Evolutionary conservation across 2,329 filamentous ascomycete species (phyloP).

Genomic region (Ophiosphaerella korrae): DNA sequence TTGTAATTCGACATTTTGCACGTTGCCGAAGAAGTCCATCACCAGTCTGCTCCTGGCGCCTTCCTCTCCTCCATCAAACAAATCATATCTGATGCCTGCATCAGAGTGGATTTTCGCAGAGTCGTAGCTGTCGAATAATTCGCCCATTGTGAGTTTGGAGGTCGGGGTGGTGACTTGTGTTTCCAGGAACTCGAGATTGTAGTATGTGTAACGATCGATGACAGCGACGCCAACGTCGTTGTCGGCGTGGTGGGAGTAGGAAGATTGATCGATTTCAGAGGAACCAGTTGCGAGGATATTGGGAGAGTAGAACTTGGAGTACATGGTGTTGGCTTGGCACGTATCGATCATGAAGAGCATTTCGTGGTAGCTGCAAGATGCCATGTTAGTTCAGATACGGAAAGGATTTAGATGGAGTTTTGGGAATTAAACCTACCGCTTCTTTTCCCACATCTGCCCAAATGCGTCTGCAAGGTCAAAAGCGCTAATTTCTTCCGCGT

Average conservation of each 20-base stretch:
- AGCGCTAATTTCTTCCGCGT: conserved; percentile 94
- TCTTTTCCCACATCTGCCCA: conserved; percentile 99
- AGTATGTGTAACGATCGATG: conserved; percentile 98
- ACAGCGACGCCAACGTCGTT: conserved; percentile 97
- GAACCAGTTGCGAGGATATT: conserved; percentile 99
- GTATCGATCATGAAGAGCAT: conserved; percentile 99
- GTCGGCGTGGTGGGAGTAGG: conserved; percentile 96
- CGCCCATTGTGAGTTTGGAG: conserved; percentile 87
- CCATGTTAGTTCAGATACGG: conserved; percentile 1
- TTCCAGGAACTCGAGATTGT: conserved; percentile 96
- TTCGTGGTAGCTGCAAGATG: conserved; percentile 77
- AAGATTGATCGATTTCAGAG: conserved; percentile 92
- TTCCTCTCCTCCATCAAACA: conserved; percentile 85
- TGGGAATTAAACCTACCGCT: conserved; percentile 62
- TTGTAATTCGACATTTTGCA: conserved; percentile 94
- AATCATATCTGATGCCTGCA: conserved; percentile 89
- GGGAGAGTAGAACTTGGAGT: conserved; percentile 94
- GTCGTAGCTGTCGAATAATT: conserved; percentile 95
- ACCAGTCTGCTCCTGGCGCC: conserved; percentile 79
- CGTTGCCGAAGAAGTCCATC: conserved; percentile 98
- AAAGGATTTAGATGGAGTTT: background rate
- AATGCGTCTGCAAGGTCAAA: conserved; percentile 97
- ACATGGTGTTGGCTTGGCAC: conserved; percentile 99
- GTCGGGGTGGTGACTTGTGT: conserved; percentile 83
- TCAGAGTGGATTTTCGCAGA: conserved; percentile 92